Conservation (phyloP, 2,329 filamentous ascomycete genomes). For the Fusarium sp. region DNA sequence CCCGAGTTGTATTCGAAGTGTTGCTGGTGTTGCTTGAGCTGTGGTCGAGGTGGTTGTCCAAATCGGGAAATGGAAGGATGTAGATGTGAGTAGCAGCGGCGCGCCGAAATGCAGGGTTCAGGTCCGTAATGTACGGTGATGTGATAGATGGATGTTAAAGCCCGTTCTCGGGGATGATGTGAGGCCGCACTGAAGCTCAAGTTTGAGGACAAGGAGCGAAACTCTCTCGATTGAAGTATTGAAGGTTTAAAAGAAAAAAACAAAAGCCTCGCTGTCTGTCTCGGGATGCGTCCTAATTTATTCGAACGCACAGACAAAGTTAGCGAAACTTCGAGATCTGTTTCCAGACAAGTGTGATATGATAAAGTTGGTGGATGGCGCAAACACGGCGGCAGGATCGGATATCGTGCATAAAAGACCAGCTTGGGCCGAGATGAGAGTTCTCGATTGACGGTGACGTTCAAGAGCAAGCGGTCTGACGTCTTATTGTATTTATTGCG, state of each 20-base stretch:
- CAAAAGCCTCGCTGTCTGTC: not conserved
- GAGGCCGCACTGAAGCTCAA: constrained; percentile 8
- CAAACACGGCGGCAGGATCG: constrained; percentile 23
- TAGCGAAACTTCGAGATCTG: not conserved
- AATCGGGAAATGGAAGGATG: constrained; percentile 22
- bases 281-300: constrained; percentile 21
- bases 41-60: constrained; percentile 10
- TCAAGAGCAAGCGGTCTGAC: constrained; percentile 37
- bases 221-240: not conserved
- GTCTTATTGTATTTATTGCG: constrained; percentile 38
- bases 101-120: constrained; percentile 33
- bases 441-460: constrained; percentile 13
- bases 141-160: constrained; percentile 17
- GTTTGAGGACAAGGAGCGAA: not conserved
- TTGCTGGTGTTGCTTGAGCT: constrained; percentile 7
- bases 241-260: not conserved
- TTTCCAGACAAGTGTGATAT: not conserved
- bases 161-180: constrained; percentile 20
- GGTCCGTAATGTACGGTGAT: constrained; percentile 29
- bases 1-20: constrained; percentile 7
- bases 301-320: constrained; percentile 12
- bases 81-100: constrained; percentile 11
- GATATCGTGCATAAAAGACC: constrained; percentile 25
- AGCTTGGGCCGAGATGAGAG: constrained; percentile 23
- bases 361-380: constrained; percentile 17